These are phyloP conservation scores for Colletotrichum scovillei DNA, from an alignment of 2,329 filamentous ascomycete species.

Conservation along the genomic window DNA sequence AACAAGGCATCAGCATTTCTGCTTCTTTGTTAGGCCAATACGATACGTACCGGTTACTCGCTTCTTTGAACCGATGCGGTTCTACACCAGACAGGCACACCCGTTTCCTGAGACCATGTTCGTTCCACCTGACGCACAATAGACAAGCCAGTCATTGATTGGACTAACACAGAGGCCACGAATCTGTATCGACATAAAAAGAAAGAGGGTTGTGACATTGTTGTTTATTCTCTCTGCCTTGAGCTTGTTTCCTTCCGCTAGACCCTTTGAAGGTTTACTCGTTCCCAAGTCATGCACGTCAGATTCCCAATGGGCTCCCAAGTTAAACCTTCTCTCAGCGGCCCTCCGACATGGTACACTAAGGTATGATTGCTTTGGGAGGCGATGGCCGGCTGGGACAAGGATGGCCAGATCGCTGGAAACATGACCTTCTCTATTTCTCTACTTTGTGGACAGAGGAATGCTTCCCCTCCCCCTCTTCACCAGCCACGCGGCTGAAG, in stretches of 20 bases:
- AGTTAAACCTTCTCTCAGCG: background rate
- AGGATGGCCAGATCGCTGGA: background rate
- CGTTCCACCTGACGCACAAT: slow-evolving; percentile 1
- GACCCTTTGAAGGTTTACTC: background rate
- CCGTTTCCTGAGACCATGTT: background rate
- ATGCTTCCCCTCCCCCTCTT: background rate
- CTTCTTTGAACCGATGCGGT: background rate
- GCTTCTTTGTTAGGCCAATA: background rate
- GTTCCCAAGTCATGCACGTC: slow-evolving; percentile 13
- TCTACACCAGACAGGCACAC: background rate
- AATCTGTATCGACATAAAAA: slow-evolving; percentile 22
- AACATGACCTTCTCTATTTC: background rate
- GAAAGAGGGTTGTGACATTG: background rate
- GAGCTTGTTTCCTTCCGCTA: slow-evolving; percentile 15
- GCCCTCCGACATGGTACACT: background rate
- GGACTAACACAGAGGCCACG: slow-evolving; percentile 16
- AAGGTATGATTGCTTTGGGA: background rate
- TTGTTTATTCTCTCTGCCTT: slow-evolving; percentile 18
- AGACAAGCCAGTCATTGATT: background rate
- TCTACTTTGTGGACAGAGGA: background rate
- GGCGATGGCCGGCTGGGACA: background rate
- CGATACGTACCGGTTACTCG: background rate
- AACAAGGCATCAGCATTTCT: slow-evolving; percentile 35
- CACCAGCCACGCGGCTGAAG: background rate
- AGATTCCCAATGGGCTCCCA: slow-evolving; percentile 3